A percentile compares a stretch with the other conserved stretches of the same genome.
Conservation (phyloP, 2,329 filamentous ascomycete species). For the Phialophora tarda region DNA sequence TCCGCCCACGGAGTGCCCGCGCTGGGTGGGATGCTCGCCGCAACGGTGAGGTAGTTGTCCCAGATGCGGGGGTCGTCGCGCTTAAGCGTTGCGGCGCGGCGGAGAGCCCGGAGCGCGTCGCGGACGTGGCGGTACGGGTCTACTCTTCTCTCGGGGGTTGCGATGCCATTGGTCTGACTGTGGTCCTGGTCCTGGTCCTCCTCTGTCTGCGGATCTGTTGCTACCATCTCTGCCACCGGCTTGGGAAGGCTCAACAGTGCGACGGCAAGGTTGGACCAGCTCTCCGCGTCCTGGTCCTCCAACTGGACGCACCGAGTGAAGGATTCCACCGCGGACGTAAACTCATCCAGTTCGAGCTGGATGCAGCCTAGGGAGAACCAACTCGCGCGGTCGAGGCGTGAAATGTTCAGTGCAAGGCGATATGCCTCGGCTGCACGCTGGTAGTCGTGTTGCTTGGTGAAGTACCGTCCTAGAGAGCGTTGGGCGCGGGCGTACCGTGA, state of each 20-base stretch:
- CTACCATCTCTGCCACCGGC: conserved; percentile 40
- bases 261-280: conserved; percentile 93
- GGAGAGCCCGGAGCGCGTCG: conserved; percentile 83
- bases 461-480: conserved; percentile 80
- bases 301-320: conserved; percentile 82
- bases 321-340: conserved; percentile 78
- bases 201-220: conserved; percentile 30
- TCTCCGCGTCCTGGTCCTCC: conserved; percentile 87
- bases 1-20: conserved; percentile 67
- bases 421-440: conserved; percentile 77
- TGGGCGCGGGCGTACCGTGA: conserved; percentile 84
- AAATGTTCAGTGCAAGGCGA: conserved; percentile 74
- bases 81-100: conserved; percentile 81
- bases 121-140: conserved; percentile 68
- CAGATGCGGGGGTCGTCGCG: conserved; percentile 91
- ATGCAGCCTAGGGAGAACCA: conserved; percentile 95
- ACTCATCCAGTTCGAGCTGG: conserved; percentile 75
- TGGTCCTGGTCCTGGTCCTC: conserved; percentile 35
- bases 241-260: conserved; percentile 67
- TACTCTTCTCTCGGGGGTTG: background rate
- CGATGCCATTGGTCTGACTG: background rate
- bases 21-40: conserved; percentile 72
- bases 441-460: conserved; percentile 70
- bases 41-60: conserved; percentile 93
- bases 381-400: conserved; percentile 78